These are phyloP conservation scores for Pseudogymnoascus sp. DNA, from an alignment of 2,329 filamentous ascomycete genomes.

Conservation along the genomic window DNA sequence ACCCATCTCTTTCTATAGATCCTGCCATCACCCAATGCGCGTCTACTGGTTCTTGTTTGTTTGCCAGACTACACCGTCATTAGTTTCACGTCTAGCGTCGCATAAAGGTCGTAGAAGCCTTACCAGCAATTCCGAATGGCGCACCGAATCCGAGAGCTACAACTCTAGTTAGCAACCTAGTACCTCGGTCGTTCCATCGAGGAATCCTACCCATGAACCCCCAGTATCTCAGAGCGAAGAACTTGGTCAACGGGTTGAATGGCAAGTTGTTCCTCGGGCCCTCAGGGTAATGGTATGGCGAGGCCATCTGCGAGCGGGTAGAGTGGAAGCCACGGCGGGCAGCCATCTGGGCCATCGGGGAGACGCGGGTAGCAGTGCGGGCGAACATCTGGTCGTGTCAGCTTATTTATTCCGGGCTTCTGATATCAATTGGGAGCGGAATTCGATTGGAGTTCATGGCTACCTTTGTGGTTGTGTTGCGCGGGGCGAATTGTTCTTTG, in stretches of 20 bases:
- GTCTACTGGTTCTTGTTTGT: constrained; percentile 31
- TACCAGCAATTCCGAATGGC: constrained; percentile 58
- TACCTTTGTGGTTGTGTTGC: constrained; percentile 11
- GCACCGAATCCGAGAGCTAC: constrained; percentile 46
- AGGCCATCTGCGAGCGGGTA: constrained; percentile 75
- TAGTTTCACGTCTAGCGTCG: background rate
- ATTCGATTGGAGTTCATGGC: constrained; percentile 3
- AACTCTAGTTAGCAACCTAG: constrained; percentile 18
- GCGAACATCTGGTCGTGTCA: constrained; percentile 65
- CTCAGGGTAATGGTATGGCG: constrained; percentile 97
- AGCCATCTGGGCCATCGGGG: constrained; percentile 57
- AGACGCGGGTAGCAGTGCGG: constrained; percentile 57
- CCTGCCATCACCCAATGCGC: background rate
- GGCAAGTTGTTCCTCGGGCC: constrained; percentile 91
- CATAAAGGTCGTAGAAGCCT: constrained; percentile 31
- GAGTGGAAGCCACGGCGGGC: constrained; percentile 91
- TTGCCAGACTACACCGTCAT: constrained; percentile 29
- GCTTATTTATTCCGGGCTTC: constrained; percentile 13
- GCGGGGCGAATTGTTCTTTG: constrained; percentile 9
- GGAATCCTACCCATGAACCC: constrained; percentile 57
- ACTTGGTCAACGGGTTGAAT: constrained; percentile 89
- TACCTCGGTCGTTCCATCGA: background rate
- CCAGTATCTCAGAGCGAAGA: constrained; percentile 81
- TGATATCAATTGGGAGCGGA: constrained; percentile 34
- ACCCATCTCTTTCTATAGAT: background rate